Evolutionary conservation across 2,329 filamentous ascomycete genomes (phyloP).

Genomic region (Metarhizium brunneum): DNA sequence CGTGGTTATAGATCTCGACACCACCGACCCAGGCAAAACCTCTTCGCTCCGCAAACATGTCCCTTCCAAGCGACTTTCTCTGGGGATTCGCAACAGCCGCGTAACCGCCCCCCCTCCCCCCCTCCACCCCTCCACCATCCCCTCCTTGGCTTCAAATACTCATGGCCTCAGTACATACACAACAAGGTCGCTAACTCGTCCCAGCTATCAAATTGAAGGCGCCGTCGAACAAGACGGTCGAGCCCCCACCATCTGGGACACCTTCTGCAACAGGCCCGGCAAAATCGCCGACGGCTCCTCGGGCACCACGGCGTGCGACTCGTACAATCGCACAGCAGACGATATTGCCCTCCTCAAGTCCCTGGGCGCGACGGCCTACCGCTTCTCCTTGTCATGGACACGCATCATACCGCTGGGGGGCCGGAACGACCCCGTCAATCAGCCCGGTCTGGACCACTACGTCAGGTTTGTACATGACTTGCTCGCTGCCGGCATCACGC

Average conservation of each 20-base stretch:
- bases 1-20: no score
- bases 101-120: conserved; percentile 31
- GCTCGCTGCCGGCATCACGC: conserved; percentile 64
- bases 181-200: background rate
- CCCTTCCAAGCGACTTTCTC: conserved; percentile 59
- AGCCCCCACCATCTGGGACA: conserved; percentile 80
- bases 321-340: conserved; percentile 68
- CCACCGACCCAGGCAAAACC: no score
- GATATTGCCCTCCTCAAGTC: conserved; percentile 71
- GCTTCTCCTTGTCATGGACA: conserved; percentile 79
- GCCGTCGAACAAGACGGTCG: conserved; percentile 66
- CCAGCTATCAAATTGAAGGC: conserved; percentile 86
- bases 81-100: conserved; percentile 76
- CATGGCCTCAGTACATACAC: background rate
- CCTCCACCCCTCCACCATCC: background rate
- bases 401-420: conserved; percentile 81
- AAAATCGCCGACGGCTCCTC: conserved; percentile 74
- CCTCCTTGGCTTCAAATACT: background rate
- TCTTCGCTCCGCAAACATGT: conserved; percentile 29
- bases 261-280: conserved; percentile 70
- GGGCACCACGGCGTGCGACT: conserved; percentile 75
- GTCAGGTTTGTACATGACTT: conserved; percentile 70
- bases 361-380: conserved; percentile 65
- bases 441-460: conserved; percentile 70
- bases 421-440: conserved; percentile 72